These are phyloP conservation scores for Mycena latifolia DNA, from an alignment of 768 basidiomycete species.

Conservation along the genomic window DNA sequence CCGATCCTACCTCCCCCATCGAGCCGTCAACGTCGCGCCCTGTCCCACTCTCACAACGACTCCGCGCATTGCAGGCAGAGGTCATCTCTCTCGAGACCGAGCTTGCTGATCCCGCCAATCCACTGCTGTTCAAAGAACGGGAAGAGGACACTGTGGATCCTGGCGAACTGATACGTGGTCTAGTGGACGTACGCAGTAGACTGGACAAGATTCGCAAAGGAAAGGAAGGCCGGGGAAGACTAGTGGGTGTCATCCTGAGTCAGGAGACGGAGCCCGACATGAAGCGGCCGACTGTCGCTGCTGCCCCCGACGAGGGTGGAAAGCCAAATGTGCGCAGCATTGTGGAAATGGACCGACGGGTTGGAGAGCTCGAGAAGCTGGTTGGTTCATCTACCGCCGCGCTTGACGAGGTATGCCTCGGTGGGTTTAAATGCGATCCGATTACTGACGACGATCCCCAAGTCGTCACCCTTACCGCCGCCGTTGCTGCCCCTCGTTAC, in stretches of 20 bases:
- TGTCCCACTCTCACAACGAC: slow-evolving; percentile 66
- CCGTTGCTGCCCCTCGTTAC: slow-evolving; percentile 87
- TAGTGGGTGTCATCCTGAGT: slow-evolving; percentile 70
- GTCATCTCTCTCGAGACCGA: slow-evolving; percentile 84
- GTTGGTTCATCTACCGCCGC: slow-evolving; percentile 86
- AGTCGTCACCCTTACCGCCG: slow-evolving; percentile 81
- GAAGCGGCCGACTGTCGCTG: slow-evolving; percentile 8
- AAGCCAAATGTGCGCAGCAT: slow-evolving; percentile 62
- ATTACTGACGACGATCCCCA: not conserved
- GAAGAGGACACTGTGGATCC: slow-evolving; percentile 75
- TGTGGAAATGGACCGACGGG: slow-evolving; percentile 84
- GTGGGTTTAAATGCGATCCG: slow-evolving; percentile 1
- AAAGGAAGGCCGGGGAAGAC: slow-evolving; percentile 72
- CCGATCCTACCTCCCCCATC: slow-evolving; percentile 58
- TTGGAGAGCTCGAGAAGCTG: slow-evolving; percentile 85
- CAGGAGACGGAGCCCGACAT: slow-evolving; percentile 37
- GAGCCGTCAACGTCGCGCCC: slow-evolving; percentile 50
- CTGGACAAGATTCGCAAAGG: slow-evolving; percentile 76
- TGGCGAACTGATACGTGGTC: slow-evolving; percentile 79
- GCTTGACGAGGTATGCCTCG: slow-evolving; percentile 80
- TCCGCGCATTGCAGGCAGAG: slow-evolving; percentile 81
- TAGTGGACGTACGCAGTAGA: slow-evolving; percentile 80
- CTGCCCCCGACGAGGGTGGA: slow-evolving; percentile 35
- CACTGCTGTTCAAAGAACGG: slow-evolving; percentile 68
- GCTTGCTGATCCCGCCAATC: slow-evolving; percentile 85